phyloP scores from a whole-genome alignment of 257 asterid species.

The Ehretia macrophylla region DNA sequence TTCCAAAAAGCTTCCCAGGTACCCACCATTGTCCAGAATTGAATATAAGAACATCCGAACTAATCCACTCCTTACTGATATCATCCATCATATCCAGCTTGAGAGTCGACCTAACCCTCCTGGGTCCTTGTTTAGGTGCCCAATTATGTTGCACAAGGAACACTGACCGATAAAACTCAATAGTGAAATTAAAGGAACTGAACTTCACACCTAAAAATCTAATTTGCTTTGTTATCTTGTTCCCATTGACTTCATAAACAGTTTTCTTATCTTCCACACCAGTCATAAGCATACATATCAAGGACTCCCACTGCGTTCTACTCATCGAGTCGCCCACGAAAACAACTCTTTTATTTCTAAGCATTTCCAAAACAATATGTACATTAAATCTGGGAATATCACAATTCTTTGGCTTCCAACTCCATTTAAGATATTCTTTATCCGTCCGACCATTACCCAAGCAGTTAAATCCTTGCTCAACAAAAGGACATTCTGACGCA shows the following conservation, averaged over 20 bases:
- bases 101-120: constrained; percentile 59
- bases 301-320: constrained; percentile 84
- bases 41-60: constrained; percentile 63
- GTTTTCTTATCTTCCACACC: constrained; percentile 61
- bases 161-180: constrained; percentile 70
- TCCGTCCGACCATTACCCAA: constrained; percentile 60
- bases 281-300: constrained; percentile 67
- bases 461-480: constrained; percentile 74
- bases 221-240: constrained; percentile 54
- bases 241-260: constrained; percentile 68
- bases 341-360: constrained; percentile 53
- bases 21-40: constrained; percentile 91
- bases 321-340: constrained; percentile 88
- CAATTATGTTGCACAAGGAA: constrained; percentile 68
- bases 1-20: constrained; percentile 64
- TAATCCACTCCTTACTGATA: constrained; percentile 60
- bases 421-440: constrained; percentile 62
- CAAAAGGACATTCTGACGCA: constrained; percentile 73
- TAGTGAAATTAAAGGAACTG: constrained; percentile 58
- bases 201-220: constrained; percentile 63
- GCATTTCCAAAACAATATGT: constrained; percentile 34
- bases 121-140: constrained; percentile 55
- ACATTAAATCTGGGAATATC: constrained; percentile 48
- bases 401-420: constrained; percentile 75
- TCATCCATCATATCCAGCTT: constrained; percentile 55